Evolutionary conservation across 106 monocot genomes (phyloP).

Genomic region (Agapanthus africanus): DNA sequence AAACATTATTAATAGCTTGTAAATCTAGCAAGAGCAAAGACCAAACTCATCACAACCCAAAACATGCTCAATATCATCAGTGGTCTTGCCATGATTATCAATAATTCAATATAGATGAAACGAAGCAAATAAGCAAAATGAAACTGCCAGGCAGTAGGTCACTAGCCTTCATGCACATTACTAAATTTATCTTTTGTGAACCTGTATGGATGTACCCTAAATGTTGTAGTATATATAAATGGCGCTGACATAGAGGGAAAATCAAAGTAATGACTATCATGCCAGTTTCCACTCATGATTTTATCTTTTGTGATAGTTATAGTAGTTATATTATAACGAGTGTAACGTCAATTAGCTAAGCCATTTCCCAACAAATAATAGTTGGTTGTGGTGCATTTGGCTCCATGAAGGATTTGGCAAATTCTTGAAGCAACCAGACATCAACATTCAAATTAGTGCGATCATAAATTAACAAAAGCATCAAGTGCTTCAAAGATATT

Average conservation of each 20-base stretch:
- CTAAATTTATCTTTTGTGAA: neutral
- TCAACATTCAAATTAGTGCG: neutral
- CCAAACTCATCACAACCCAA: neutral
- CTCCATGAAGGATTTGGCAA: no score
- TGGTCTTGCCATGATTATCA: neutral
- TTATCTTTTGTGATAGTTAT: neutral
- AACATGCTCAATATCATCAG: neutral
- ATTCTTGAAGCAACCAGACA: no score
- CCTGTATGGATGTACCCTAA: neutral
- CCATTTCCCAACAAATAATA: no score
- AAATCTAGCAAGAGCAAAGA: neutral
- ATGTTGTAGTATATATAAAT: no score
- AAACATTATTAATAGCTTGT: neutral
- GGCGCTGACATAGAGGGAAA: no score
- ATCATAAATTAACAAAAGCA: neutral
- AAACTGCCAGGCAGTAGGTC: no score
- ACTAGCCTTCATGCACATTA: neutral
- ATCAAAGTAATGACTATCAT: no score
- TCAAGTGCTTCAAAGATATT: neutral
- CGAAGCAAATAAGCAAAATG: no score
- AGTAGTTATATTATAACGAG: no score
- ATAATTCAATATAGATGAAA: neutral
- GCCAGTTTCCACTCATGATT: neutral
- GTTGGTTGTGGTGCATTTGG: no score
- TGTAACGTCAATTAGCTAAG: neutral